phyloP scores from a whole-genome alignment of 2,329 filamentous ascomycete genomes.

The Tolypocladium inflatum region DNA sequence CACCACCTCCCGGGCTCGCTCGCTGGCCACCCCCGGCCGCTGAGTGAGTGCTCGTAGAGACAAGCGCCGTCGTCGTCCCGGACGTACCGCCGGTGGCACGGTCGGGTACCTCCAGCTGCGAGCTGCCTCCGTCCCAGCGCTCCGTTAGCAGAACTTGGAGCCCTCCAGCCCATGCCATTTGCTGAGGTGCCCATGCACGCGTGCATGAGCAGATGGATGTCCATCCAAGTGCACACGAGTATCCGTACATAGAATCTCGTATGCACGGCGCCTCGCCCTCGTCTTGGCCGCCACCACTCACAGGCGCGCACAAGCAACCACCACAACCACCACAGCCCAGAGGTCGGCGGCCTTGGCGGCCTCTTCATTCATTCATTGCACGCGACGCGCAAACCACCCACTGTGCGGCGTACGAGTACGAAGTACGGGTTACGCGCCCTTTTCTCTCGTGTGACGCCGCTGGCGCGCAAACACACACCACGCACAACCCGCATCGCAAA shows the following conservation, averaged over 20 bases:
- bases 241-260: not conserved
- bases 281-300: conserved; percentile 2
- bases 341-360: conserved; percentile 3
- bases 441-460: conserved; percentile 1
- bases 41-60: not conserved
- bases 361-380: not conserved
- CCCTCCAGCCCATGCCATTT: not conserved
- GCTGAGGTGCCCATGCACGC: not conserved
- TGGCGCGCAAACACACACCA: conserved; percentile 10
- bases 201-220: not conserved
- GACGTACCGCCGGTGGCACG: conserved; percentile 15
- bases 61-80: conserved; percentile 12
- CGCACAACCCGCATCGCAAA: conserved; percentile 24
- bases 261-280: not conserved
- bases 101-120: not conserved
- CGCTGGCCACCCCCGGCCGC: not conserved
- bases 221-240: not conserved
- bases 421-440: not conserved
- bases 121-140: not conserved
- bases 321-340: not conserved
- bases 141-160: not conserved
- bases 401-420: not conserved
- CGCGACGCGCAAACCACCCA: not conserved
- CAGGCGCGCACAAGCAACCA: conserved; percentile 2
- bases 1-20: not conserved